Base-by-base conservation (phyloP, 768 basidiomycete species). In the Gymnopilus dilepis region DNA sequence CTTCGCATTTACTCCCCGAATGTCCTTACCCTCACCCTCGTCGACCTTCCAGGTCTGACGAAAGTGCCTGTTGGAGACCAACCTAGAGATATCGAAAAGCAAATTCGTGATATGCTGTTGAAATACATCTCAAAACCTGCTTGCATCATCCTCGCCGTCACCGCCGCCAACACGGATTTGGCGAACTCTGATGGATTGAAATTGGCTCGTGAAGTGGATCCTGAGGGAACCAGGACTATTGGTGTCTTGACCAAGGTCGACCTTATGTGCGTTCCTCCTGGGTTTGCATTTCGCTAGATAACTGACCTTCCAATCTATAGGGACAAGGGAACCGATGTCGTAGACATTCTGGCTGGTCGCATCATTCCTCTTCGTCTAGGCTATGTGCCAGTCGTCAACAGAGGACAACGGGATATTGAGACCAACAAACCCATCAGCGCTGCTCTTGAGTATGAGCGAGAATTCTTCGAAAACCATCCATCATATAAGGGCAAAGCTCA, bases 181-280 rank as follows among this genome's bases (percentile, higher is more conserved):
- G 97, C 97, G 62, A 99, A 99, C 77, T 99, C 97, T 19, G 97
- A 99, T 75, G 97, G 97, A 51, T 76, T 97, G 72, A 97, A 97
- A 80, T 78, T 98, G 83, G 97, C 95, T 53, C 84, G 97, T 63
- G 95, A 98, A 70, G 95, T 98, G 24, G 97, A 99, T 72, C 96
- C 97, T 2, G 97, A 99, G 60, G 97, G 97, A 30, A 91, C 90
- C 41, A 84, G 97, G 71, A 99, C 97, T 21, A 98, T 99, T 66
- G 97, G 97, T 84, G 97, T 99, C 19, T 78, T 99, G 70, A 99
- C 97, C 13, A 99, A 99, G 77, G 92, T 99, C 54, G 97, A 99
- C 76, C 81, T 99, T 65, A 99, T 99, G 97, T 96, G 67, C 68
- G 92, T 84, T 15, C 54, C 41, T 21, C 41, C 3, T 22, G 3